Conservation (phyloP, 2,329 filamentous ascomycete species). For the Camillea tinctor region DNA sequence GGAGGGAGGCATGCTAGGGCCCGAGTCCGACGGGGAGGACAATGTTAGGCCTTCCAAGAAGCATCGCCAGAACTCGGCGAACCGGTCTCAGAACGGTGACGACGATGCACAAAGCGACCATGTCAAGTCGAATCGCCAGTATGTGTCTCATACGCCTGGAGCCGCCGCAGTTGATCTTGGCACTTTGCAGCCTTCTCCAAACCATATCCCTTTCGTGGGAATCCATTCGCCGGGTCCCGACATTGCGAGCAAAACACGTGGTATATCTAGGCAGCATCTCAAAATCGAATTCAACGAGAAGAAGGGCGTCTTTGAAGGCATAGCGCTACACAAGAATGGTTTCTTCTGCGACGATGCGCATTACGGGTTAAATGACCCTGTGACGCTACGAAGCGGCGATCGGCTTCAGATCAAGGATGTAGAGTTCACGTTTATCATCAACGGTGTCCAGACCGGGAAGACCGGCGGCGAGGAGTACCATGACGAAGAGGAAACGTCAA, state of each 20-base stretch:
- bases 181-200: conserved; percentile 58
- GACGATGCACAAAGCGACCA: conserved; percentile 40
- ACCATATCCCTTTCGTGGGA: conserved; percentile 64
- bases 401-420: conserved; percentile 72
- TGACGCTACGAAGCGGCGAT: conserved; percentile 62
- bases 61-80: conserved; percentile 43
- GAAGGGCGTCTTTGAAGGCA: conserved; percentile 63
- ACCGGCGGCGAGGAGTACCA: conserved; percentile 57
- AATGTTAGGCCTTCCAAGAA: conserved; percentile 44
- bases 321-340: conserved; percentile 62
- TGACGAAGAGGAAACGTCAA: conserved; percentile 46
- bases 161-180: conserved; percentile 59
- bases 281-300: conserved; percentile 69
- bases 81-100: conserved; percentile 43
- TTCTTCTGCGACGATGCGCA: conserved; percentile 65
- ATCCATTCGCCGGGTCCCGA: conserved; percentile 69
- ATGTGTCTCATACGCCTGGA: conserved; percentile 59
- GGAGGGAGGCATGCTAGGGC: conserved; percentile 66
- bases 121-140: conserved; percentile 57
- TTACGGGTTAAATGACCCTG: conserved; percentile 48
- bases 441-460: conserved; percentile 56
- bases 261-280: conserved; percentile 72
- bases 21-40: conserved; percentile 57
- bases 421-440: conserved; percentile 66
- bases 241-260: conserved; percentile 63